Conservation (phyloP, 2,329 filamentous ascomycete species). For the Fusarium solani-melongenae region DNA sequence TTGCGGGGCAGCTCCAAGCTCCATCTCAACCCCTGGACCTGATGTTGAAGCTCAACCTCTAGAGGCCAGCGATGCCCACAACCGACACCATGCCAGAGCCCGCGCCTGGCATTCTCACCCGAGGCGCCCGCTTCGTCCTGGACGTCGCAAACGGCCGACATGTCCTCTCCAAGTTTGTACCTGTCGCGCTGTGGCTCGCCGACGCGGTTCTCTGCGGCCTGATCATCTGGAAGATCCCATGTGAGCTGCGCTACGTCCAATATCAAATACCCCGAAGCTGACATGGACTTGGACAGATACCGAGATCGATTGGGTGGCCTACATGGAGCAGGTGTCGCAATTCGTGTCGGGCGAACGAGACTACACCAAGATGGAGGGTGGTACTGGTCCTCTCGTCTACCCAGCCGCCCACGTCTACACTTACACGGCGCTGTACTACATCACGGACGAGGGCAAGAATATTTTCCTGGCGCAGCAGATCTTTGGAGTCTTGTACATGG, state of each 20-base stretch:
- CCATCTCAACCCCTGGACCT: conserved; percentile 24
- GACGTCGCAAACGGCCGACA: conserved; percentile 62
- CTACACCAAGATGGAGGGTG: conserved; percentile 86
- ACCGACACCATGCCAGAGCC: conserved; percentile 43
- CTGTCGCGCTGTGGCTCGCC: conserved; percentile 72
- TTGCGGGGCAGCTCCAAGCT: conserved; percentile 38
- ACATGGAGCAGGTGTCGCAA: conserved; percentile 91
- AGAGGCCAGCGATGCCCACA: conserved; percentile 12
- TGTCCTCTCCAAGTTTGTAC: conserved; percentile 60
- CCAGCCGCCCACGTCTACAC: conserved; percentile 94
- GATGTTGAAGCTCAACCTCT: conserved; percentile 26
- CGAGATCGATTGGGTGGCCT: conserved; percentile 97
- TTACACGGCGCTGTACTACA: conserved; percentile 80
- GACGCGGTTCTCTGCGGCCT: conserved; percentile 79
- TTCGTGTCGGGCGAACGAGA: conserved; percentile 87
- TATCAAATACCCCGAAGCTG: not conserved
- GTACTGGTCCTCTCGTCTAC: conserved; percentile 94
- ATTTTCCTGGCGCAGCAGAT: conserved; percentile 85
- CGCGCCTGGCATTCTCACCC: conserved; percentile 37
- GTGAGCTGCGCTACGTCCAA: conserved; percentile 62
- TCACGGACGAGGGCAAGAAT: conserved; percentile 81
- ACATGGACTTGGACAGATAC: conserved; percentile 69
- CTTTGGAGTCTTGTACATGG: conserved; percentile 84
- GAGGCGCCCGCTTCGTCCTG: conserved; percentile 47
- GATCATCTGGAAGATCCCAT: conserved; percentile 85